Evolutionary conservation across 2,329 filamentous ascomycete genomes (phyloP).

Genomic region (Neofusicoccum sp.): DNA sequence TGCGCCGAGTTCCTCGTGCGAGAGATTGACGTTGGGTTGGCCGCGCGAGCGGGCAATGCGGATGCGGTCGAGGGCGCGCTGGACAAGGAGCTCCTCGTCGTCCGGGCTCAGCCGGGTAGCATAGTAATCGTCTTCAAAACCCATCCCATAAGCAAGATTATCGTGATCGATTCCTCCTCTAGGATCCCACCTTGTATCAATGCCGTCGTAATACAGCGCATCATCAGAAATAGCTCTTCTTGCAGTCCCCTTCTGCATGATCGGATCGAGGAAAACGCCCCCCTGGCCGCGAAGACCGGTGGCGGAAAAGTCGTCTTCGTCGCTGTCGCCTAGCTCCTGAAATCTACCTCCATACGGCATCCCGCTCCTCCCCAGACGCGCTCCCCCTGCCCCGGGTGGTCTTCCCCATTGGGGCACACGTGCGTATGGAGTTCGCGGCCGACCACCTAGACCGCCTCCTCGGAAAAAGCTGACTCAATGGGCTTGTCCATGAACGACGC

Average conservation of each 20-base stretch:
- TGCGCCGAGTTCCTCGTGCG: slow-evolving; percentile 76
- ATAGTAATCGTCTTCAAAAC: slow-evolving; percentile 52
- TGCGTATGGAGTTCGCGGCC: slow-evolving; percentile 92
- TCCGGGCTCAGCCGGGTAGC: slow-evolving; percentile 32
- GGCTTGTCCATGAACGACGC: slow-evolving; percentile 96
- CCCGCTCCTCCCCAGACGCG: slow-evolving; percentile 44
- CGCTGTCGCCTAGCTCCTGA: slow-evolving; percentile 64
- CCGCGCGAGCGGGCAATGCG: slow-evolving; percentile 75
- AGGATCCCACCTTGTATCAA: slow-evolving; percentile 37
- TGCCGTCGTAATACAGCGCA: slow-evolving; percentile 51
- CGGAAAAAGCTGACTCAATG: slow-evolving; percentile 99
- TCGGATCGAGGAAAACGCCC: slow-evolving; percentile 47
- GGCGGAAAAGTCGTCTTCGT: slow-evolving; percentile 44
- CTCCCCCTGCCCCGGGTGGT: slow-evolving; percentile 82
- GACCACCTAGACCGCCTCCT: slow-evolving; percentile 99
- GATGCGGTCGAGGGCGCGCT: slow-evolving; percentile 79
- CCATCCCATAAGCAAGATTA: slow-evolving; percentile 48
- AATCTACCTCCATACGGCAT: slow-evolving; percentile 50
- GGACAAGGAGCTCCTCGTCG: slow-evolving; percentile 75
- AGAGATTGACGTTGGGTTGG: slow-evolving; percentile 77
- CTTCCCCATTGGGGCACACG: slow-evolving; percentile 96
- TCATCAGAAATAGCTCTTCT: slow-evolving; percentile 46
- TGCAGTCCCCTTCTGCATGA: slow-evolving; percentile 31
- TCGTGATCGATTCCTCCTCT: slow-evolving; percentile 36
- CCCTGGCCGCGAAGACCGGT: slow-evolving; percentile 28